Conservation (phyloP, 495 filamentous ascomycete genomes). For the Cladorrhinum samala region DNA sequence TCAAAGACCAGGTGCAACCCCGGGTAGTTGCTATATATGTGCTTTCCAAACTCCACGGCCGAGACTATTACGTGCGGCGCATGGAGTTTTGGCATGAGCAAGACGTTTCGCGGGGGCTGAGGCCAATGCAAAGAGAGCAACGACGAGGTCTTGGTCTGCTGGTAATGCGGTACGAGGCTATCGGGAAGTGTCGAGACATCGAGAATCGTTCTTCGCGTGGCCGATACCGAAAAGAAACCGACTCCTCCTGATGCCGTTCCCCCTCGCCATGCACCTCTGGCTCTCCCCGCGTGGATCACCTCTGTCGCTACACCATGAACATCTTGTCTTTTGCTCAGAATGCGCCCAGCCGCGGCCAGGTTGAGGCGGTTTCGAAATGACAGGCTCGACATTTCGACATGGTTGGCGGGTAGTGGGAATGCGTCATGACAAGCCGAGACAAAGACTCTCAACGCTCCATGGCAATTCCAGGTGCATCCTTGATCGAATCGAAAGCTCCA, state of each 20-base stretch:
- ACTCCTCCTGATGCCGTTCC: not conserved
- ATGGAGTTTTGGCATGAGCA: slow-evolving; percentile 81
- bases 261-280: not conserved
- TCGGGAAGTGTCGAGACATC: slow-evolving; percentile 46
- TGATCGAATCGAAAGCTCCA: not conserved
- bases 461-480: no score
- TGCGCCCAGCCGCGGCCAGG: not conserved
- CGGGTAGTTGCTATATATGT: slow-evolving; percentile 75
- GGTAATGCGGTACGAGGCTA: slow-evolving; percentile 47
- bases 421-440: not conserved
- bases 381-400: not conserved
- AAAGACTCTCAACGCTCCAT: not conserved
- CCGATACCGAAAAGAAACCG: slow-evolving; percentile 43
- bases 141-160: slow-evolving; percentile 40
- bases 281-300: no score
- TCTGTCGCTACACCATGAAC: no score
- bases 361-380: not conserved
- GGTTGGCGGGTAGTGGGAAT: not conserved
- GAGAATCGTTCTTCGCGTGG: slow-evolving; percentile 38
- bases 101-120: slow-evolving; percentile 76
- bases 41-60: slow-evolving; percentile 72
- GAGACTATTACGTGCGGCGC: slow-evolving; percentile 64
- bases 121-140: slow-evolving; percentile 87
- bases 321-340: not conserved
- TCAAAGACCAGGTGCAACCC: slow-evolving; percentile 79